Conservation (phyloP, 768 basidiomycete genomes). For the Phlebiopsis flavidoalba region DNA sequence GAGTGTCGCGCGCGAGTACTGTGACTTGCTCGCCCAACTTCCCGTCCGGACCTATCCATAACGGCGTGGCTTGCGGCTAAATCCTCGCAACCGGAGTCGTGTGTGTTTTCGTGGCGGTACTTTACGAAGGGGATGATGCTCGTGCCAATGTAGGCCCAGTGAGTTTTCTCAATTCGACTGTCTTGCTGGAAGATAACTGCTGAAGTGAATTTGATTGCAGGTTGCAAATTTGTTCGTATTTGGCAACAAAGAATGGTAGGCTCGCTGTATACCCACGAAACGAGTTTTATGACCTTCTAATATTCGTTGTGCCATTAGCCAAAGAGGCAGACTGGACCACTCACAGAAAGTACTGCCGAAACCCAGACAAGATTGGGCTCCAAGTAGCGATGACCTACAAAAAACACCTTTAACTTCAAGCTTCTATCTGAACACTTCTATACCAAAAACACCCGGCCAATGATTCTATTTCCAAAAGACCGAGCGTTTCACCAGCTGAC, state of each 20-base stretch:
- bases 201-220: background rate
- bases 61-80: slow-evolving; percentile 12
- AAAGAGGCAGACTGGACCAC: background rate
- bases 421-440: too few relatives aligned
- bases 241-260: slow-evolving; percentile 22
- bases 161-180: background rate
- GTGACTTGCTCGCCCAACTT: slow-evolving; percentile 19
- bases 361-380: background rate
- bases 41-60: slow-evolving; percentile 11
- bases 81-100: slow-evolving; percentile 15
- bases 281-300: background rate
- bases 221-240: slow-evolving; percentile 22
- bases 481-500: too few relatives aligned
- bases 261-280: background rate
- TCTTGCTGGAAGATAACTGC: background rate
- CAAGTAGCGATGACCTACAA: background rate
- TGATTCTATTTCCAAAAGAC: too few relatives aligned
- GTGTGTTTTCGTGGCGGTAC: slow-evolving; percentile 18
- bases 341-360: slow-evolving; percentile 2
- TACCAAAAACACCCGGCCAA: too few relatives aligned
- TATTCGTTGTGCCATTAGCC: background rate
- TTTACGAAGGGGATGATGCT: slow-evolving; percentile 11
- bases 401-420: too few relatives aligned
- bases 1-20: slow-evolving; percentile 12
- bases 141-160: slow-evolving; percentile 13